Base-by-base conservation (phyloP, 2,329 filamentous ascomycete species). In the Hypoxylon sp. region DNA sequence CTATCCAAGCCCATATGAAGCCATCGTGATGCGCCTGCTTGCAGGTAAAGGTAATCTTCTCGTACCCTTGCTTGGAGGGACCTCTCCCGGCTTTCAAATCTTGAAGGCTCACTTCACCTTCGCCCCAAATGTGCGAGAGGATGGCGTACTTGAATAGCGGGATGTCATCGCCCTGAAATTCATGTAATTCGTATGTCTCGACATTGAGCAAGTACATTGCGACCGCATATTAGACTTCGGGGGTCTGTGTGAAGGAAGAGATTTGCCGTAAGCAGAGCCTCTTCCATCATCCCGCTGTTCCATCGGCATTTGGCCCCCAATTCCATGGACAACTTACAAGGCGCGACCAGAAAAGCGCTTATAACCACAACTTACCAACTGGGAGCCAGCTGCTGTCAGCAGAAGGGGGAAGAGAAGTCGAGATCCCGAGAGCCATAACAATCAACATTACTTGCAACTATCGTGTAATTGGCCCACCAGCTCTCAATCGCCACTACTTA, bases 31-130 rank as follows among this genome's bases (percentile, higher is more conserved):
- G 19, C 11, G 65, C 66, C 14, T 69, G 63, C 5, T 65, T 5
- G 50, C 68, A 71, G 45, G 62, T 62, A 30, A 55, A 30, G 9
- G 19, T 36, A 46, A 71, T 65, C 36, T 71, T 71, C 38, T 46
- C 19, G 14, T 60, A 71, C 45, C 69, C 69, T 38, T 36, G 23
- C 25, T 61, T 64, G 23, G 13, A 25, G 7, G 36, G 28, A 11
- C 56, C 60, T 23, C 11, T 65, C n/a, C 60, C 60, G 5, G 63
- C 51, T 32, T 71, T 49, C 45, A 66, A 55, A 50, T 71, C 63
- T 32, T 69, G 60, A 17, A 69, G 48, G 49, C 46, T 67, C 19
- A 71, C 68, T 52, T 71, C 68, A 14, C 21, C 68, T 11, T 63
- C 45, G 14, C 13, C 63, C 60, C 65, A 62, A 5, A 60, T 67